Percentiles rank a stretch among this genome's conserved stretches.
These are phyloP conservation scores for Coemansia brasiliensis DNA, from an alignment of 192 early-diverging fungal genomes.

Conservation along the genomic window DNA sequence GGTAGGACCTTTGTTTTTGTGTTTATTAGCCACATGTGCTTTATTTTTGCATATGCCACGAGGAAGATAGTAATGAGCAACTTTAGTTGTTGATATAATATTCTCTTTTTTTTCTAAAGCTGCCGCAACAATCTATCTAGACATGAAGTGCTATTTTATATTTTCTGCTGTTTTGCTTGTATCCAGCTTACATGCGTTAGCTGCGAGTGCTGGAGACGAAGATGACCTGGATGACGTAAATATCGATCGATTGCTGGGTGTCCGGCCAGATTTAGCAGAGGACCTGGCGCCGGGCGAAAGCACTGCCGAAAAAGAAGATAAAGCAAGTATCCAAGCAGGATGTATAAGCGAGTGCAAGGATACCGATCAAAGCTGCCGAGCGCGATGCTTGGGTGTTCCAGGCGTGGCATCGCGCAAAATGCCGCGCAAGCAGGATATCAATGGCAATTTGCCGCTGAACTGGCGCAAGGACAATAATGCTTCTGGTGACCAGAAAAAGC, in stretches of 20 bases:
- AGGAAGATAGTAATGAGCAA: too few species aligned
- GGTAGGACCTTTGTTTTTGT: slow-evolving; percentile 23
- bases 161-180: not conserved
- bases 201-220: not conserved
- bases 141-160: not conserved
- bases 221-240: slow-evolving; percentile 5
- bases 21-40: not conserved
- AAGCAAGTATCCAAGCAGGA: slow-evolving; percentile 11
- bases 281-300: slow-evolving; percentile 11
- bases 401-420: slow-evolving; percentile 36
- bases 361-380: slow-evolving; percentile 43
- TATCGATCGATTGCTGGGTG: slow-evolving; percentile 13
- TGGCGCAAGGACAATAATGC: slow-evolving; percentile 10
- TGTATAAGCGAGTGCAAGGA: slow-evolving; percentile 27
- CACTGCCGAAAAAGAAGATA: not conserved
- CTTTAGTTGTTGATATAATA: too few species aligned
- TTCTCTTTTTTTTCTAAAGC: too few species aligned
- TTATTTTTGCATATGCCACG: too few species aligned
- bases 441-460: slow-evolving; percentile 36
- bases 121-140: not conserved
- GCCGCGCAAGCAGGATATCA: slow-evolving; percentile 41
- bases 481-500: not conserved
- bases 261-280: slow-evolving; percentile 37
- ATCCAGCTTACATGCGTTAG: not conserved
- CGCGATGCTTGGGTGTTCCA: slow-evolving; percentile 45